phyloP scores from a whole-genome alignment of 2,329 filamentous ascomycete genomes.

The Aureobasidium pullulans region DNA sequence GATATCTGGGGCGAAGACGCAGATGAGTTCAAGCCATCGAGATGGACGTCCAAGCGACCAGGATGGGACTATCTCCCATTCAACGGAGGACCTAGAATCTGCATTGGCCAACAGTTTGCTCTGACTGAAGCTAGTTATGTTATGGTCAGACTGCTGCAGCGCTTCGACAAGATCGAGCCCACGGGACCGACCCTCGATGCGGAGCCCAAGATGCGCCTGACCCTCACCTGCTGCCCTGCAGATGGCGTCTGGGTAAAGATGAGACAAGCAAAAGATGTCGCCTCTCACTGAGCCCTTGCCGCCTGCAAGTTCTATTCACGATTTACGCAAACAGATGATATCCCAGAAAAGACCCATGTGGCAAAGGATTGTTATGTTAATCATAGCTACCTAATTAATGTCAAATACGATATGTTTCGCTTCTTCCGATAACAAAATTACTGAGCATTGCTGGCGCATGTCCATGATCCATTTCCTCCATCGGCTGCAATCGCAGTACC shows the following conservation, averaged over 20 bases:
- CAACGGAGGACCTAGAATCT: slow-evolving; percentile 24
- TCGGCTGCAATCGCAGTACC: slow-evolving; percentile 1
- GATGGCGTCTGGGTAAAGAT: slow-evolving; percentile 12
- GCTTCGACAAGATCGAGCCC: slow-evolving; percentile 24
- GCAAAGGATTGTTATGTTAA: neutral
- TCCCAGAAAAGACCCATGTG: neutral
- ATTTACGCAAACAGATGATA: neutral
- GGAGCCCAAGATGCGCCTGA: slow-evolving; percentile 3
- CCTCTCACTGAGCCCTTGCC: neutral
- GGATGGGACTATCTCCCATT: slow-evolving; percentile 31
- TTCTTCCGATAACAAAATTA: neutral
- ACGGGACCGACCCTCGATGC: slow-evolving; percentile 5
- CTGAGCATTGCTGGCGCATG: slow-evolving; percentile 1
- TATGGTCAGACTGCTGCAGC: slow-evolving; percentile 24
- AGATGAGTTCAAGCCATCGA: slow-evolving; percentile 41
- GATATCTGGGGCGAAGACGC: slow-evolving; percentile 44
- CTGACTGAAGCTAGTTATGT: slow-evolving; percentile 28
- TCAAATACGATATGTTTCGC: neutral
- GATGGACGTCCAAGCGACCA: slow-evolving; percentile 32
- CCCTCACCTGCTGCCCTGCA: slow-evolving; percentile 11
- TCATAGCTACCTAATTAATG: neutral
- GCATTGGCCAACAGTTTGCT: slow-evolving; percentile 21
- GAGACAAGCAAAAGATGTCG: slow-evolving; percentile 9
- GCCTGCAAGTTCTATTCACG: neutral
- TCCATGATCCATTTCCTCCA: neutral